phyloP scores from a whole-genome alignment of 257 asterid species.

The Salvia miltiorrhiza region DNA sequence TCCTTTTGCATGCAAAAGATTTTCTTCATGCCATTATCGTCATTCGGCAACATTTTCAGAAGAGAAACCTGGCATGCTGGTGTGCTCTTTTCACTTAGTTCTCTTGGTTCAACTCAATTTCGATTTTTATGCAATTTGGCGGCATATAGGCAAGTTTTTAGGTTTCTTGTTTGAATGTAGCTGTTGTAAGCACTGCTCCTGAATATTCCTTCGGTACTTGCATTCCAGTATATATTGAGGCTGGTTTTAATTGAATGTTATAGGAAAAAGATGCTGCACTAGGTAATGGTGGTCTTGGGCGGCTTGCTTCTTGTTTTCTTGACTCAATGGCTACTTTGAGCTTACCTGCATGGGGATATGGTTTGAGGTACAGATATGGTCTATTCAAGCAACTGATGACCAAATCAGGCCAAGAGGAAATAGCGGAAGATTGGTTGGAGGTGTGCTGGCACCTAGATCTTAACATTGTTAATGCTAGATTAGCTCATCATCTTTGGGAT shows the following conservation, averaged over 20 bases:
- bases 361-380: conserved; percentile 94
- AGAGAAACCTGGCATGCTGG: not conserved
- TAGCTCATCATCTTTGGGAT: conserved; percentile 7
- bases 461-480: conserved; percentile 6
- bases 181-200: conserved; percentile 41
- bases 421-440: conserved; percentile 98
- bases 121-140: conserved; percentile 7
- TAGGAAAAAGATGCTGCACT: conserved; percentile 99
- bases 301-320: conserved; percentile 98
- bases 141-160: not conserved
- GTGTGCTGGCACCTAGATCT: conserved; percentile 37
- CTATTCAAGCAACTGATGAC: conserved; percentile 86
- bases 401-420: conserved; percentile 89
- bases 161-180: conserved; percentile 19
- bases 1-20: conserved; percentile 8
- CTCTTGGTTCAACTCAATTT: not conserved
- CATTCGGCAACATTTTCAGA: not conserved
- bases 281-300: conserved; percentile 99
- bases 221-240: conserved; percentile 6
- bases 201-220: conserved; percentile 34
- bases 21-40: not conserved
- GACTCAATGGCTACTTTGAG: conserved; percentile 98
- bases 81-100: not conserved
- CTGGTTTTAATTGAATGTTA: conserved; percentile 24
- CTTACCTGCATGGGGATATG: conserved; percentile 99